Evolutionary conservation across 345 rosid species (phyloP).

Genomic region (Limnanthes douglasii): DNA sequence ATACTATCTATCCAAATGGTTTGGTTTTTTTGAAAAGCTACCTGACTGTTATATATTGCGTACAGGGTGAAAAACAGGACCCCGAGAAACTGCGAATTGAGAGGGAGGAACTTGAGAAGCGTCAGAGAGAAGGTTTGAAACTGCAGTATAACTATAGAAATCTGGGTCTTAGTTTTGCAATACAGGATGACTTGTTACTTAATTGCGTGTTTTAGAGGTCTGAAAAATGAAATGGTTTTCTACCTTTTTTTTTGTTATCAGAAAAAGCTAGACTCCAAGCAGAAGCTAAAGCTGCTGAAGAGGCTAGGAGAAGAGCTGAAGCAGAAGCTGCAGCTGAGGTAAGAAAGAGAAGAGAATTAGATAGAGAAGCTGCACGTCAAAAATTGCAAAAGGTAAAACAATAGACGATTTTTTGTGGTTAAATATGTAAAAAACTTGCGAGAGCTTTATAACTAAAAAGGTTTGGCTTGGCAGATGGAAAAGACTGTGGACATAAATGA

Average conservation of each 20-base stretch:
- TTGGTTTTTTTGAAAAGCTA: too few species aligned
- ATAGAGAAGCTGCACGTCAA: conserved; percentile 89
- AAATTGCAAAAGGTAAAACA: conserved; percentile 51
- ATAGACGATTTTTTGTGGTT: not conserved
- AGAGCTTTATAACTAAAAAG: not conserved
- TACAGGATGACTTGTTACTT: too few species aligned
- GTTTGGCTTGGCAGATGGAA: conserved; percentile 51
- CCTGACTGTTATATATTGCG: conserved; percentile 7
- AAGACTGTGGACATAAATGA: conserved; percentile 87
- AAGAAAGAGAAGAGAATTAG: conserved; percentile 59
- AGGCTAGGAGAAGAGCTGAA: conserved; percentile 51
- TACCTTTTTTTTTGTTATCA: conserved; percentile 11
- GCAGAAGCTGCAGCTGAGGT: conserved; percentile 73
- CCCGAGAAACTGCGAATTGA: conserved; percentile 63
- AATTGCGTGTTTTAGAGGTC: conserved; percentile 2
- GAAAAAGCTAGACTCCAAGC: conserved; percentile 75
- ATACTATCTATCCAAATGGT: too few species aligned
- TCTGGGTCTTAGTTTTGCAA: too few species aligned
- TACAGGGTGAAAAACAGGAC: conserved; percentile 60
- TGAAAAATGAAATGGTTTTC: not conserved
- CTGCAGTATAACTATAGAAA: too few species aligned
- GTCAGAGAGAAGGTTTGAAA: conserved; percentile 57
- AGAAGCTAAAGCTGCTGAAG: conserved; percentile 81
- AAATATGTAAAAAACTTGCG: not conserved
- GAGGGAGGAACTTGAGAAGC: conserved; percentile 74